Percentiles rank a stretch among this genome's conserved stretches.
Evolutionary conservation across 306 rosid species (phyloP).

Genomic region (Coriaria nepalensis): DNA sequence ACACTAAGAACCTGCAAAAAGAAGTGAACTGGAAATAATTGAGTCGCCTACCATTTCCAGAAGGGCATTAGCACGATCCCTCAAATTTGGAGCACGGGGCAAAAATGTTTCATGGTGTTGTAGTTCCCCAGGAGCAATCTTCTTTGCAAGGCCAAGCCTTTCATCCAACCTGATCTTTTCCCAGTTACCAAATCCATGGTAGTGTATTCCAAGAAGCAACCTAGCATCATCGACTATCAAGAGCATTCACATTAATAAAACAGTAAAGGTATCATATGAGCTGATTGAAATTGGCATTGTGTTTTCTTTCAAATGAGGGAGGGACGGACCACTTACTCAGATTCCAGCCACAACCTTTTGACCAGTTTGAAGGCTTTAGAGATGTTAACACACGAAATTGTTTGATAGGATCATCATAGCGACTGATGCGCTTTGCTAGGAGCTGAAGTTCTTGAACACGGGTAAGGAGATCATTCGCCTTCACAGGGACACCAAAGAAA

Average conservation of each 20-base stretch:
- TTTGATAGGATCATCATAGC: conserved; percentile 83
- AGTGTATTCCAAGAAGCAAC: conserved; percentile 87
- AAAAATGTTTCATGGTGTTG: conserved; percentile 97
- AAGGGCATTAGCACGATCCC: conserved; percentile 95
- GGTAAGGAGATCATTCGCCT: conserved; percentile 70
- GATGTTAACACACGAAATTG: conserved; percentile 75
- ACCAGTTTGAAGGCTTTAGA: conserved; percentile 97
- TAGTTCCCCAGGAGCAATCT: conserved; percentile 97
- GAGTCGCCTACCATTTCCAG: conserved; percentile 62
- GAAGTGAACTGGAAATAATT: no score
- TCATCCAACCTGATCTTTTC: conserved; percentile 90
- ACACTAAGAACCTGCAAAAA: no score
- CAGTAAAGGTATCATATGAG: not conserved
- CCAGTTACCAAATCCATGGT: conserved; percentile 96
- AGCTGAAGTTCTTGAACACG: conserved; percentile 94
- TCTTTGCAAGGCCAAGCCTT: conserved; percentile 78
- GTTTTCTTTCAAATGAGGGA: no score
- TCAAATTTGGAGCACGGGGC: conserved; percentile 98
- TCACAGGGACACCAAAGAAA: conserved; percentile 89
- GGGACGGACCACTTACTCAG: conserved; percentile 55
- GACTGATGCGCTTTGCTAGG: conserved; percentile 80
- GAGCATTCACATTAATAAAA: conserved; percentile 6
- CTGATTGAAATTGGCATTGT: not conserved
- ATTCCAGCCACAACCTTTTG: conserved; percentile 99
- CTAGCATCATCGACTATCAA: conserved; percentile 93